Evolutionary conservation across 1,284 basidiomycete genomes (phyloP), one percentile per base, ranked within the genome.

Genomic region (Cutaneotrichosporon cutaneum): DNA sequence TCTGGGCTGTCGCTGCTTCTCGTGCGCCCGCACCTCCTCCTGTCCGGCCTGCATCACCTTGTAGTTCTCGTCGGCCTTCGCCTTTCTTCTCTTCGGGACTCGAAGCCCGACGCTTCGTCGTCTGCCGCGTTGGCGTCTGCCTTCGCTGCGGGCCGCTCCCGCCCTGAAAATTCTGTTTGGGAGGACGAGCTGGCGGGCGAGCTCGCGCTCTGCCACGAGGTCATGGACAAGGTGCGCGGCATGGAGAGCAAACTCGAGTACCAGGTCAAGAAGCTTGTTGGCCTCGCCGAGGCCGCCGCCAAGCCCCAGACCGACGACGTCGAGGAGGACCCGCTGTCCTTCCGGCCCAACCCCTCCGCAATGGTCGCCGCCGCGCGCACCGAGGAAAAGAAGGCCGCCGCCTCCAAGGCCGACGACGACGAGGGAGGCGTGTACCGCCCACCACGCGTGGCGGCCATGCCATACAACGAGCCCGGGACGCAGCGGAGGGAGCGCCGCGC

Each of bases 251-350:
- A 90, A 72, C 88, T 98, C 84, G 88, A 86, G 63, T 96, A 98
- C 77, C 94, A 98, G 77, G 91, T 98, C 72, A 94, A 97, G 72
- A 97, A 98, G 77, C 85, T 96, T 22, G 85, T 94, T 33, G 84
- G 86, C 60, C 80, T 90, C 5, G 89, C 90, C 0, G 79, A 82
- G 58, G 86, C 88, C 58, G 84, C 85, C 35, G 79, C 75, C 8
- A 77, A 75, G 42, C 70, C 72, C 27, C 62, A 68, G 47, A 77
- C 83, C 48, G 83, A 86, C 27, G 80, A 81, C 58, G 80, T 84
- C 21, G 80, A 85, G 13, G 87, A 92, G 69, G 93, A 95, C 76
- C 90, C 90, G 5, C 83, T 98, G 35, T 88, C 90, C 1, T 98
- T 96, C 84, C 85, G 89, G 56, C 93, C 94, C 7, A 96, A 97